These are phyloP conservation scores for Pseudogymnoascus sp. DNA, from an alignment of 2,329 filamentous ascomycete species.

Conservation along the genomic window DNA sequence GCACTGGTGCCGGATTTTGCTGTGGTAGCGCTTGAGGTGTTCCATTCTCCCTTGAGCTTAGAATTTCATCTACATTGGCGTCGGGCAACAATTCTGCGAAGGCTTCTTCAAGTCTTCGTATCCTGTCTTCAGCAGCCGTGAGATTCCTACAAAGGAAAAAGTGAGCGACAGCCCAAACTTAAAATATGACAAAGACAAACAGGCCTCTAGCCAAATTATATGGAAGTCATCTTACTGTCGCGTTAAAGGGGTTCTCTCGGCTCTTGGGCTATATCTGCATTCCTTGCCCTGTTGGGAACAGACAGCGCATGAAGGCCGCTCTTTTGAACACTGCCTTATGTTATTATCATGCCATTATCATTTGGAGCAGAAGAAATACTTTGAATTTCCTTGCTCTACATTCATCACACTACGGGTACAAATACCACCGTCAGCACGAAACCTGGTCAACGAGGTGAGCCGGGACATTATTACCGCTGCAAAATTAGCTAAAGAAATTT, in stretches of 20 bases:
- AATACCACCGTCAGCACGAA: background rate
- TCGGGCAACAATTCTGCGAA: constrained; percentile 14
- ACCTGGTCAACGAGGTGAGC: background rate
- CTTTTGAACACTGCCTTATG: constrained; percentile 32
- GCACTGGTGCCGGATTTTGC: background rate
- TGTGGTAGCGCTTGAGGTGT: background rate
- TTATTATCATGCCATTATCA: background rate
- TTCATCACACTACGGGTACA: constrained; percentile 12
- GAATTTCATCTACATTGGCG: constrained; percentile 15
- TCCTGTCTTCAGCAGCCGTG: constrained; percentile 16
- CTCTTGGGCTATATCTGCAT: constrained; percentile 35
- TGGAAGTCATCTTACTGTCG: constrained; percentile 28
- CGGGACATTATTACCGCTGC: background rate
- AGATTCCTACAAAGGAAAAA: constrained; percentile 11
- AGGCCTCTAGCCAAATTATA: background rate
- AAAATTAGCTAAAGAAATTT: background rate
- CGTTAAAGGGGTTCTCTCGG: constrained; percentile 34
- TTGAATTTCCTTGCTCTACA: constrained; percentile 15
- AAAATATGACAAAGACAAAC: background rate
- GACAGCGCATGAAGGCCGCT: constrained; percentile 31
- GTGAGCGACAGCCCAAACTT: background rate
- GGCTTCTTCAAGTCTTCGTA: constrained; percentile 13
- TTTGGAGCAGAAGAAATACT: background rate
- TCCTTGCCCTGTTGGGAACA: constrained; percentile 33
- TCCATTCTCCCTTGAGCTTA: constrained; percentile 5